Evolutionary conservation across 192 early-diverging fungal genomes (phyloP).

Genomic region (Coemansia sp.): DNA sequence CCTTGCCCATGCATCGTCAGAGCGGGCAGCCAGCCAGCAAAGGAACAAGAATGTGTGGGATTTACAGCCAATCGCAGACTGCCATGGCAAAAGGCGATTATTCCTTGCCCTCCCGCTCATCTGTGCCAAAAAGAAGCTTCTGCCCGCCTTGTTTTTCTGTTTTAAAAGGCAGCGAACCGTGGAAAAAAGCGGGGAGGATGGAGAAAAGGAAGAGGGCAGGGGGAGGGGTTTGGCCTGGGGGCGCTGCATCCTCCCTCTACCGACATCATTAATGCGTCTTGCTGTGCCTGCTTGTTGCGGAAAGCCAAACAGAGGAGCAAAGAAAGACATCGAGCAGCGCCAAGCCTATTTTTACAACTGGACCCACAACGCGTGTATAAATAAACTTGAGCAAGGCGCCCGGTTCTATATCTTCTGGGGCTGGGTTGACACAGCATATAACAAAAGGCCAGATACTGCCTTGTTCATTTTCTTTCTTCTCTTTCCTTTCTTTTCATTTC

Average conservation of each 20-base stretch:
- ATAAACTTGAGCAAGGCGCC: not conserved
- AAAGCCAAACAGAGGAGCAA: not conserved
- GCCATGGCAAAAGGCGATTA: constrained; percentile 4
- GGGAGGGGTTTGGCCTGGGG: not conserved
- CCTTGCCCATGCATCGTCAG: not conserved
- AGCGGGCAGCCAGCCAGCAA: not conserved
- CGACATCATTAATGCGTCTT: constrained; percentile 1
- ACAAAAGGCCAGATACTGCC: constrained; percentile 4
- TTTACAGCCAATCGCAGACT: constrained; percentile 3
- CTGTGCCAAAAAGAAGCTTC: not conserved
- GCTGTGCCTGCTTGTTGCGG: not conserved
- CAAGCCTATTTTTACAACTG: not conserved
- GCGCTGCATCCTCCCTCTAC: not conserved
- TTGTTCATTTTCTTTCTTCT: constrained; percentile 9
- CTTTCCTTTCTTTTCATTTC: not conserved
- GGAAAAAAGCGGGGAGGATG: not conserved
- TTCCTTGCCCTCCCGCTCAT: not conserved
- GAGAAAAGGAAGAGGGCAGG: not conserved
- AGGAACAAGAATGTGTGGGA: not conserved
- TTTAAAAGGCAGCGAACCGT: not conserved
- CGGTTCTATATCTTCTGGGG: constrained; percentile 7
- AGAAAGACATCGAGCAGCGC: not conserved
- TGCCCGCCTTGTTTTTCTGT: not conserved
- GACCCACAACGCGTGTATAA: not conserved
- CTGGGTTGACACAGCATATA: not conserved